Conservation (phyloP, 257 asterid species). For the Nicotiana undulata region DNA sequence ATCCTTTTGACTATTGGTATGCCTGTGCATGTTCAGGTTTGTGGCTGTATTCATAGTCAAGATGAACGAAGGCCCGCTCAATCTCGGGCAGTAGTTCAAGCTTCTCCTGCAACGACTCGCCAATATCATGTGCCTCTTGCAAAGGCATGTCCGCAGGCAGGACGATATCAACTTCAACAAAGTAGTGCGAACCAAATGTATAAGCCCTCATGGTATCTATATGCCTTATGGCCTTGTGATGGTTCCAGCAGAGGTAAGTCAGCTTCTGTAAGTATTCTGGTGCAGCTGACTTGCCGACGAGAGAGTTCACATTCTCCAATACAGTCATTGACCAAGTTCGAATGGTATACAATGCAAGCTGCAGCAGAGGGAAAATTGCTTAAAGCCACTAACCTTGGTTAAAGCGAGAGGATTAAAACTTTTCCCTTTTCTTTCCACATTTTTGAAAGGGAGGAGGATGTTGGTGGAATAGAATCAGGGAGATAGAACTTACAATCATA, state of each 20-base stretch:
- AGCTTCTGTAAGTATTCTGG: slow-evolving; percentile 46
- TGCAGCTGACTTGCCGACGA: slow-evolving; percentile 42
- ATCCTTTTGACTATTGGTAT: slow-evolving; percentile 10
- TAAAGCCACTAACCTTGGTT: background rate
- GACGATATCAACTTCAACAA: slow-evolving; percentile 50
- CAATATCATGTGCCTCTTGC: slow-evolving; percentile 49
- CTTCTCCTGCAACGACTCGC: slow-evolving; percentile 50
- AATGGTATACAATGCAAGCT: slow-evolving; percentile 46
- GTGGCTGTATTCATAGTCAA: slow-evolving; percentile 26
- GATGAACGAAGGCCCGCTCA: slow-evolving; percentile 32
- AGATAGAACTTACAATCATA: slow-evolving; percentile 35
- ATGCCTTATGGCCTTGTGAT: slow-evolving; percentile 45
- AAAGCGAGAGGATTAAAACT: background rate
- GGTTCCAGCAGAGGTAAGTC: slow-evolving; percentile 54
- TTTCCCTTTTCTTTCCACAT: background rate
- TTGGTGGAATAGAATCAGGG: background rate
- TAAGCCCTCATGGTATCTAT: slow-evolving; percentile 49
- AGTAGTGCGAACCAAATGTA: slow-evolving; percentile 49
- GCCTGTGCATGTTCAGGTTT: slow-evolving; percentile 32
- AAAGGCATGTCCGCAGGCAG: slow-evolving; percentile 40
- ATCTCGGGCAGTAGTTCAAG: slow-evolving; percentile 32
- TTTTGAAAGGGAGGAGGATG: background rate
- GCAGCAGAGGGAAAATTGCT: slow-evolving; percentile 4
- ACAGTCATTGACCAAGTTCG: slow-evolving; percentile 51
- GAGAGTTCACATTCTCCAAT: slow-evolving; percentile 47